phyloP scores from a whole-genome alignment of 768 basidiomycete genomes.

The Sarcodon aspratus region DNA sequence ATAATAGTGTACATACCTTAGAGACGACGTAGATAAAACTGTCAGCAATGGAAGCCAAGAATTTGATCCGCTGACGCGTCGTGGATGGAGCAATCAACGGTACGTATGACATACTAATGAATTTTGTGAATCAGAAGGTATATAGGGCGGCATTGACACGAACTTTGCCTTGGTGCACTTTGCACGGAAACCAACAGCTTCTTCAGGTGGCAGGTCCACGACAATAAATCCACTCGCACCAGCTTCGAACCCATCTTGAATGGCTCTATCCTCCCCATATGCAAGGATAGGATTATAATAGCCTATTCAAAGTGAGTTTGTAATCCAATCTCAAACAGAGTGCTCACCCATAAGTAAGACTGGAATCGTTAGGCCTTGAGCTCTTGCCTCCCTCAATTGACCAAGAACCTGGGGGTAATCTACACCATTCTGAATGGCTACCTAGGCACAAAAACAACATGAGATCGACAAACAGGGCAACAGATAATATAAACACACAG shows the following conservation, averaged over 20 bases:
- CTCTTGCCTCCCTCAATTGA: constrained; percentile 67
- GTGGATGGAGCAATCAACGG: constrained; percentile 95
- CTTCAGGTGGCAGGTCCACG: constrained; percentile 96
- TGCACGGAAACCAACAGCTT: constrained; percentile 81
- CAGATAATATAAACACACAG: constrained; percentile 38
- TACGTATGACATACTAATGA: constrained; percentile 76
- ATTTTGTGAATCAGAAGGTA: not conserved
- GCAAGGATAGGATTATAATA: constrained; percentile 97
- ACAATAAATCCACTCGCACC: constrained; percentile 97
- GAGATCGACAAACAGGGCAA: constrained; percentile 5
- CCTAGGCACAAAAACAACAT: constrained; percentile 28
- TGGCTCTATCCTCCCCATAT: constrained; percentile 91
- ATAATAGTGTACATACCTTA: constrained; percentile 40
- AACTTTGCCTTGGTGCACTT: constrained; percentile 78
- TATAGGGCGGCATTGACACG: constrained; percentile 17
- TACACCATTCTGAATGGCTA: constrained; percentile 73
- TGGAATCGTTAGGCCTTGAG: constrained; percentile 73
- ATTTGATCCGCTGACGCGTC: constrained; percentile 74
- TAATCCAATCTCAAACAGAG: not conserved
- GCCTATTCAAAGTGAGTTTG: constrained; percentile 34
- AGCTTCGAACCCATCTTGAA: constrained; percentile 78
- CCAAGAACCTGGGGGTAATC: constrained; percentile 68
- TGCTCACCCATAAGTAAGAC: constrained; percentile 86
- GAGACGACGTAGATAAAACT: constrained; percentile 98
- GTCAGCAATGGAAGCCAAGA: constrained; percentile 89